phyloP scores from a whole-genome alignment of 73 alveolate species.

The Paramecium caudatum region DNA sequence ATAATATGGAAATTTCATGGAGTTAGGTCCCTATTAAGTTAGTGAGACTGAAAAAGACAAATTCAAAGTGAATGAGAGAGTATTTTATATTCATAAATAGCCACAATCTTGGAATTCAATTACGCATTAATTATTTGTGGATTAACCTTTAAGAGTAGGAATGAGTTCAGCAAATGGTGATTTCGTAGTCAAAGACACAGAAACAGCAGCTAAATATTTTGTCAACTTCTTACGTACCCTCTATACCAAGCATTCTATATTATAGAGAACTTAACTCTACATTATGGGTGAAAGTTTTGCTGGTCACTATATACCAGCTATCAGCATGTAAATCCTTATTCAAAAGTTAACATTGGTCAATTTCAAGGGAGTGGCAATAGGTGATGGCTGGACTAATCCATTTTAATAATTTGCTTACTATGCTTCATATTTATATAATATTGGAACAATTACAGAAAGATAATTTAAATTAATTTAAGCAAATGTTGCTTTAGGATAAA shows the following conservation, averaged over 20 bases:
- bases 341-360: slow-evolving; percentile 60
- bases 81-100: background rate
- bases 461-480: background rate
- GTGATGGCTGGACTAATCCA: slow-evolving; percentile 87
- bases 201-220: slow-evolving; percentile 38
- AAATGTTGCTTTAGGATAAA: background rate
- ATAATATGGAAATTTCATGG: slow-evolving; percentile 71
- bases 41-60: background rate
- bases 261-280: slow-evolving; percentile 78
- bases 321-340: slow-evolving; percentile 66
- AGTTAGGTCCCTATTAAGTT: slow-evolving; percentile 63
- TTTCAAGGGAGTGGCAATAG: slow-evolving; percentile 82
- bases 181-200: background rate
- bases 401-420: slow-evolving; percentile 76
- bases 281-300: slow-evolving; percentile 94
- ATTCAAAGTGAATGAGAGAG: slow-evolving; percentile 7
- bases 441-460: slow-evolving; percentile 32
- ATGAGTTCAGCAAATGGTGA: slow-evolving; percentile 35
- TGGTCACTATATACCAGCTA: slow-evolving; percentile 89
- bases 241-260: slow-evolving; percentile 1
- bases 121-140: slow-evolving; percentile 89
- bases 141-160: slow-evolving; percentile 91
- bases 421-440: slow-evolving; percentile 77
- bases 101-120: slow-evolving; percentile 66
- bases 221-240: background rate